Base-by-base conservation (phyloP, 2,329 filamentous ascomycete genomes). In the Phaeosphaeriaceae sp. region DNA sequence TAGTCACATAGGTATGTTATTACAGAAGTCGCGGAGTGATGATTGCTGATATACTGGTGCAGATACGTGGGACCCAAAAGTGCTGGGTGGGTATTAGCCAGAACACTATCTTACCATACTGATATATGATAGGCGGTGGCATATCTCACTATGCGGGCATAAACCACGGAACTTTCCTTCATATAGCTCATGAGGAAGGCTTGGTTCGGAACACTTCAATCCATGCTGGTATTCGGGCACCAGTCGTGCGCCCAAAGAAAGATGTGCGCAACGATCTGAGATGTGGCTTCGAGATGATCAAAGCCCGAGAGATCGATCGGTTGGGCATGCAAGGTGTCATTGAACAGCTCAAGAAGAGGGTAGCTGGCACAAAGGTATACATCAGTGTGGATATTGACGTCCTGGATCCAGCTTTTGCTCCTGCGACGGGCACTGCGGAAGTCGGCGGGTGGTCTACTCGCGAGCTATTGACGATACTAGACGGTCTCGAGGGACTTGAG, bases 141-240 rank as follows among this genome's bases (percentile, higher is more conserved):
- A 79, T 87, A n/a, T 86, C 84, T 5, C 81, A 86, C 61, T 88
- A 88, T 62, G 85, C 85, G 42, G 84, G 82, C 2, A 74, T 87
- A 2, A 88, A 88, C 56, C 86, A 88, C 66, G 86, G 86, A 40
- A 88, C 86, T 0, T 88, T 87, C 67, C 74, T 88, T 15, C 85
- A 88, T 62, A 85, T 88, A 40, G 86, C 86, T 0, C 84, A 88
- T 63, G 86, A 88, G 71, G 86, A 88, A 72, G 83, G 85, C 0
- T 74, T 88, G 46, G 84, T 88, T 56, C 77, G 78, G 24, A 87
- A 88, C 62, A 83, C 80, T 1, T 87, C 85, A 0, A 82, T 88
- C 19, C 86, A 88, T 70, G 86, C 84, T n/a, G 86, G 86, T 0
- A 87, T 88, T 60, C 80, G 86, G 41, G 86, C 82, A 0, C 85